Conservation (phyloP, 2,329 filamentous ascomycete genomes). For the Plenodomus lindquistii region DNA sequence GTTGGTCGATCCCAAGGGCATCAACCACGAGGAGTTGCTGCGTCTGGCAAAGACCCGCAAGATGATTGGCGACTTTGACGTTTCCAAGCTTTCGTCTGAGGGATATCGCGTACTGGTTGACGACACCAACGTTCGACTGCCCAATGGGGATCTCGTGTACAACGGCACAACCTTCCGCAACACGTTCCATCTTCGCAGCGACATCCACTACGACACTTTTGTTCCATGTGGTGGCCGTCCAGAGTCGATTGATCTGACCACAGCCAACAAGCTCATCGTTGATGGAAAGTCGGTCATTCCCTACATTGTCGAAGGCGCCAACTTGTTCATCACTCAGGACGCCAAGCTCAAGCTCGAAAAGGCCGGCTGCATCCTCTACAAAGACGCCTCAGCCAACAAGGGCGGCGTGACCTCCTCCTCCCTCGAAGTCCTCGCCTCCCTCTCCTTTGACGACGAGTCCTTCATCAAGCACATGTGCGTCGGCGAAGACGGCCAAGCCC, state of each 20-base stretch:
- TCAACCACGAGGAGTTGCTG: conserved; percentile 80
- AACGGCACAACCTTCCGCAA: conserved; percentile 98
- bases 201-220: conserved; percentile 77
- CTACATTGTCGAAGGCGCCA: conserved; percentile 97
- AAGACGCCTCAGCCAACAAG: conserved; percentile 98
- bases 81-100: conserved; percentile 79
- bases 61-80: conserved; percentile 89
- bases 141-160: conserved; percentile 80
- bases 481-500: conserved; percentile 72
- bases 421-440: conserved; percentile 88
- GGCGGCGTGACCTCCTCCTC: conserved; percentile 97
- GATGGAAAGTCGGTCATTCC: conserved; percentile 86
- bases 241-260: conserved; percentile 92
- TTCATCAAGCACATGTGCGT: conserved; percentile 97
- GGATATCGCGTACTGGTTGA: conserved; percentile 94
- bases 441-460: conserved; percentile 88
- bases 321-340: conserved; percentile 98
- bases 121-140: conserved; percentile 85
- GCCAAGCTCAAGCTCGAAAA: conserved; percentile 93
- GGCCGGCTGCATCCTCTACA: conserved; percentile 94
- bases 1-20: conserved; percentile 86
- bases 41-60: conserved; percentile 82
- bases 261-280: conserved; percentile 83
- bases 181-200: conserved; percentile 87
- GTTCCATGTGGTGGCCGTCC: conserved; percentile 96